These are phyloP conservation scores for Kazachstania psychrophila DNA, from an alignment of 805 yeast species.

Conservation along the genomic window DNA sequence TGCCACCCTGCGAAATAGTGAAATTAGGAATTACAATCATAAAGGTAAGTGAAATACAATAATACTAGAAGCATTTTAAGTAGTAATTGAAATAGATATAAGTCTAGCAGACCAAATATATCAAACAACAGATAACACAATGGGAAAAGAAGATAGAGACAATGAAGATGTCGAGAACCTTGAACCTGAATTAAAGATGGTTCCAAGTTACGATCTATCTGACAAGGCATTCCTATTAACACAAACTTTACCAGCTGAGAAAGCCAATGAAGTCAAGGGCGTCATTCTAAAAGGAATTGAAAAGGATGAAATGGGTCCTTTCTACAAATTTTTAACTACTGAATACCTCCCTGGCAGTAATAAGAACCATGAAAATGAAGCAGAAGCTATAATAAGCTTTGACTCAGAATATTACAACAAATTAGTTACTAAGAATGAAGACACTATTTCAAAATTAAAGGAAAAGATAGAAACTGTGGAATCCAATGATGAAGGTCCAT, in stretches of 20 bases:
- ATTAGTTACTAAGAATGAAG: slow-evolving; percentile 46
- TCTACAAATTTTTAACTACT: slow-evolving; percentile 55
- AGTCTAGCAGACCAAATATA: background rate
- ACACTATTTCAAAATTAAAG: slow-evolving; percentile 40
- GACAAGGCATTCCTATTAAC: slow-evolving; percentile 63
- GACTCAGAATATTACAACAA: slow-evolving; percentile 50
- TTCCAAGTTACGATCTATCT: slow-evolving; percentile 80
- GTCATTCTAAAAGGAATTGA: slow-evolving; percentile 46
- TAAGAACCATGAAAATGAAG: slow-evolving; percentile 11
- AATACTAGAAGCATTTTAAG: no score
- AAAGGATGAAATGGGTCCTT: slow-evolving; percentile 66
- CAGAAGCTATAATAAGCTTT: slow-evolving; percentile 32
- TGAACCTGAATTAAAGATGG: slow-evolving; percentile 32
- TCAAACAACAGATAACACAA: background rate
- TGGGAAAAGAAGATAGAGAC: slow-evolving; percentile 7
- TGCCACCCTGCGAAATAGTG: no score
- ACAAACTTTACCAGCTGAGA: slow-evolving; percentile 18
- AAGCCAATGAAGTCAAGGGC: background rate
- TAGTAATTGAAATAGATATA: background rate
- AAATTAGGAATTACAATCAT: no score
- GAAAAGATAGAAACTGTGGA: slow-evolving; percentile 40
- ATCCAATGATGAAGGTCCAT: slow-evolving; percentile 69
- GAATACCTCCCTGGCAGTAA: slow-evolving; percentile 1
- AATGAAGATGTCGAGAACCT: slow-evolving; percentile 17
- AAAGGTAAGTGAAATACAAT: no score